Evolutionary conservation across 129 eudicot species (phyloP), one percentile per base, ranked within the genome.

Genomic region (Pulicaria dysenterica): DNA sequence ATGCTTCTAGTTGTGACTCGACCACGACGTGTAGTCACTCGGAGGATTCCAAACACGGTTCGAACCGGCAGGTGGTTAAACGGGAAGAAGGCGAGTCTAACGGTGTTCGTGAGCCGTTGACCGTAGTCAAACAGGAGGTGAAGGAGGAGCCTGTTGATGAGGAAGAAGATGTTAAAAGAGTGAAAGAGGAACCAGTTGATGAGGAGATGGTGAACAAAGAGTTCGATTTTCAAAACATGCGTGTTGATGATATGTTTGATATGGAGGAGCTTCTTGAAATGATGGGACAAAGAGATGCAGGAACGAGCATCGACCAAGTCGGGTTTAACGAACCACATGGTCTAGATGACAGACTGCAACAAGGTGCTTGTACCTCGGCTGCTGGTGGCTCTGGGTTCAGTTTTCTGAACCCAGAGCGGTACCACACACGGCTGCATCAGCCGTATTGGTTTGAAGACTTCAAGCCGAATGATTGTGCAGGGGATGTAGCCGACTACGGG

Each of bases 221-320:
- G 39, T 1, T n/a, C 1, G 54, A 43, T 42, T 41, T 55, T 56
- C 78, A 82, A 24, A 64, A 59, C 2, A 49, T 80, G 14, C 42
- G 77, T 8, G 12, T 39, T 37, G 83, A 85, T 60, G 96, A 93
- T 48, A 67, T 80, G 91, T 84, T 86, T 58, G 95, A 87, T 45
- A 70, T 84, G 56, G 92, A 90, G 9, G 93, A 90, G 69, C 69
- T 94, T 12, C 80, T 93, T 24, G 79, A 78, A 12, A 8, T 76
- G 14, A 60, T 87, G 66, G 80, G 76, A 0, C 77, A 78, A 7
- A 51, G 37, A 50, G 60, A 55, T 5, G 36, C 40, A 41, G 64
- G 41, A 6, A 60, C 3, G 0, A 40, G 6, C 0, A 5, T 8
- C 41, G 49, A 12, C 5, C 16, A 7, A 7, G 36, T 6, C 1